Base-by-base conservation (phyloP, 1,284 basidiomycete species). In the Porodaedalea pini region DNA sequence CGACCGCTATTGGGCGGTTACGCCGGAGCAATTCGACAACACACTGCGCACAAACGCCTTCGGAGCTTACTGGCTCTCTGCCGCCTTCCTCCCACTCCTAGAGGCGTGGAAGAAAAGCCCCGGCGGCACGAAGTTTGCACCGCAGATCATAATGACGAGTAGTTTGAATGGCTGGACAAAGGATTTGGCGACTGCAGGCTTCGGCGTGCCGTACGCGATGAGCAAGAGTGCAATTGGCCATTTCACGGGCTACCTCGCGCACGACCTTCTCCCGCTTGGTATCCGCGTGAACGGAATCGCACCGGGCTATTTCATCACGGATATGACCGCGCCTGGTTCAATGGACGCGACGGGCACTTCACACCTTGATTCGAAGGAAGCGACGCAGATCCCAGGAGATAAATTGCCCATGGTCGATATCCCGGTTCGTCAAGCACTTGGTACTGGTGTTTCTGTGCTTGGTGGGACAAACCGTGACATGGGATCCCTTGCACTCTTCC, bases 141-240 rank as follows among this genome's bases (percentile, higher is more conserved):
- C 78, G 1, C 78, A 79, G 64, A 67, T 81, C 25, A 67, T 80
- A 45, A 79, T 79, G 75, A 80, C 78, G 1, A 76, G 74, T 50
- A 78, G 76, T 54, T 78, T 79, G 77, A 79, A 78, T 62, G 78
- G 78, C 0, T 81, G 77, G 78, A 76, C 78, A n/a, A 79, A 80
- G 73, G 78, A 80, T 62, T 66, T 74, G 1, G 70, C 70, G 5
- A 78, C 77, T 0, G 61, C 68, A 2, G 75, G 75, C 4, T 62
- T 59, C 40, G 73, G 73, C 8, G 78, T 75, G 65, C 77, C 78
- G 3, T 80, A 81, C 65, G 65, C 75, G 58, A 78, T 73, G 66
- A 79, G 78, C 37, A 80, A 80, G 65, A 75, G 76, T 31, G 78
- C 78, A 0, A 73, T 79, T 41, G 78, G 78, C 1, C 76, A 79